phyloP scores from a whole-genome alignment of 495 filamentous ascomycete species.

The Neurospora sublineolata region DNA sequence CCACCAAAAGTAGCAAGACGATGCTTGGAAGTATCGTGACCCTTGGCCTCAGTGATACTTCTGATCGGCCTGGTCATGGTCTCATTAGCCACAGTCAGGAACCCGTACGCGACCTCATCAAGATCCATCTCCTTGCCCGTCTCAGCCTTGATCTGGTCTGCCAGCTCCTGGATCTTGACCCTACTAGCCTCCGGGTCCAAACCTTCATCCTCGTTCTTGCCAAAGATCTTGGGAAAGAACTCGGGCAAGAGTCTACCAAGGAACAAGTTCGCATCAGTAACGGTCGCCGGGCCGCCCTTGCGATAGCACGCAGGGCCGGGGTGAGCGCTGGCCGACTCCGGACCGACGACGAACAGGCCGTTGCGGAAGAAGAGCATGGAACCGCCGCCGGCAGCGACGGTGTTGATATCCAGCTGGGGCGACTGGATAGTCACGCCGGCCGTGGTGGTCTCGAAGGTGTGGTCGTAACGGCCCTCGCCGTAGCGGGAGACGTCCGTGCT shows the following conservation, averaged over 20 bases:
- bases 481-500: conserved; percentile 91
- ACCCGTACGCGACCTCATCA: conserved; percentile 85
- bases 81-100: conserved; percentile 89
- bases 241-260: conserved; percentile 80
- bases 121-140: conserved; percentile 58
- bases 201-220: conserved; percentile 78
- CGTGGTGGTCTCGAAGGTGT: conserved; percentile 95
- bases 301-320: conserved; percentile 91
- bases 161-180: conserved; percentile 64
- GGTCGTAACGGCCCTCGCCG: conserved; percentile 79
- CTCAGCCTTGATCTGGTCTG: conserved; percentile 63
- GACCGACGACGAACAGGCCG: conserved; percentile 91
- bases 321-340: conserved; percentile 86
- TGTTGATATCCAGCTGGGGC: conserved; percentile 95
- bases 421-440: conserved; percentile 92
- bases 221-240: conserved; percentile 97
- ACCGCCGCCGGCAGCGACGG: conserved; percentile 87
- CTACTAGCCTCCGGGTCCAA: conserved; percentile 69
- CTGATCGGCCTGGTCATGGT: conserved; percentile 91
- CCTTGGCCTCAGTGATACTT: conserved; percentile 85
- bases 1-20: conserved; percentile 87
- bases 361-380: conserved; percentile 84
- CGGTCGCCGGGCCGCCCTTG: conserved; percentile 84
- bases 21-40: conserved; percentile 84
- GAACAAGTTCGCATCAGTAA: conserved; percentile 89